Conservation (phyloP, 2,329 filamentous ascomycete genomes). For the Cordyceps cateniannulata region DNA sequence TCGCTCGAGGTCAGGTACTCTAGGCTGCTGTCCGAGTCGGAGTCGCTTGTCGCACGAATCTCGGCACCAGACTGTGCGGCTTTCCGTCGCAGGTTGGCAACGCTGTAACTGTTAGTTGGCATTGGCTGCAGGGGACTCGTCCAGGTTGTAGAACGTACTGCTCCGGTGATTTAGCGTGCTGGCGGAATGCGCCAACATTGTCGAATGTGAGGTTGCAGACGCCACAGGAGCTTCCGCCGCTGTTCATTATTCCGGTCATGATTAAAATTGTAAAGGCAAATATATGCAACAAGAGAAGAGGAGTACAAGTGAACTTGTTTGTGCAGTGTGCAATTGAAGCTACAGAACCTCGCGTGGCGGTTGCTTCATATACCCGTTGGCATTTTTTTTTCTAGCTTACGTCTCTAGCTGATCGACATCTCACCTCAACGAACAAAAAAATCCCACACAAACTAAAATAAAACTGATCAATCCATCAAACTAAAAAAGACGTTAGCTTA, state of each 20-base stretch:
- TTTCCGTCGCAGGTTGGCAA: conserved; percentile 8
- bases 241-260: conserved; percentile 1
- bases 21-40: conserved; percentile 1
- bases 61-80: conserved; percentile 10
- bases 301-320: background rate
- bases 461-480: background rate
- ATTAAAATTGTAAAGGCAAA: background rate
- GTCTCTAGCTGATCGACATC: background rate
- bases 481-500: background rate
- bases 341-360: background rate
- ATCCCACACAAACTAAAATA: too few relatives aligned
- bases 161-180: conserved; percentile 9
- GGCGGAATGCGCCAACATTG: conserved; percentile 1
- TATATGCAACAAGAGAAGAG: background rate
- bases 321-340: background rate
- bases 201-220: conserved; percentile 5
- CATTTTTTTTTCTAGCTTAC: background rate
- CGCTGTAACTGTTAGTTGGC: background rate
- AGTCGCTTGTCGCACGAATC: background rate
- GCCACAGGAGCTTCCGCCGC: conserved; percentile 1
- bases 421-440: background rate
- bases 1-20: background rate
- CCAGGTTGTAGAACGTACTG: background rate
- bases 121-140: background rate
- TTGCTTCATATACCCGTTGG: background rate